phyloP scores from a whole-genome alignment of 2,329 filamentous ascomycete genomes.

The Zymoseptoria ardabiliae region DNA sequence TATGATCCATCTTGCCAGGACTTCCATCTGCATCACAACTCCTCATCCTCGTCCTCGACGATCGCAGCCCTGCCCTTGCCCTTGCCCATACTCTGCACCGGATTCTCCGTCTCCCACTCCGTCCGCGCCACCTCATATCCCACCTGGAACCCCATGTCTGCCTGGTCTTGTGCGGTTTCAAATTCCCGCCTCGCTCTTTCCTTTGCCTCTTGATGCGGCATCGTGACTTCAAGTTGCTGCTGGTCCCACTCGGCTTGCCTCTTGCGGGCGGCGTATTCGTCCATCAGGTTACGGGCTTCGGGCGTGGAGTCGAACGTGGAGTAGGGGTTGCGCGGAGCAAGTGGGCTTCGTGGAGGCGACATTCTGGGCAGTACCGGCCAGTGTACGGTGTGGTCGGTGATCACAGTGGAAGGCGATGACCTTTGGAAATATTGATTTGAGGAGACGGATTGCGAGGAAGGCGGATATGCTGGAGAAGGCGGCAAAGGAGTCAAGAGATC shows the following conservation, averaged over 20 bases:
- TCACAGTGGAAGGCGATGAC: not conserved
- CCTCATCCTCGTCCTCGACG: not conserved
- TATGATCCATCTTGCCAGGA: too few relatives aligned
- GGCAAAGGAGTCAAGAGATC: too few relatives aligned
- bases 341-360: not conserved
- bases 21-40: not conserved
- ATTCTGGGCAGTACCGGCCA: not conserved
- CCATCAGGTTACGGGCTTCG: not conserved
- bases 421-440: not conserved
- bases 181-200: not conserved
- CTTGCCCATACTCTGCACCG: not conserved
- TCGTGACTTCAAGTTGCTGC: not conserved
- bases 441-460: not conserved
- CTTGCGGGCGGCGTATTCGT: not conserved
- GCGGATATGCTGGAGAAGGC: too few relatives aligned
- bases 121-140: not conserved
- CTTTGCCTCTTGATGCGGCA: not conserved
- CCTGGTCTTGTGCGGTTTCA: not conserved
- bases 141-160: not conserved
- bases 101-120: not conserved
- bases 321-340: not conserved
- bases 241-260: not conserved
- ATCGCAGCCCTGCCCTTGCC: not conserved
- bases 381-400: not conserved
- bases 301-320: not conserved